Conservation (phyloP, 192 early-diverging fungal species). For the Backusella liffmaniae region DNA sequence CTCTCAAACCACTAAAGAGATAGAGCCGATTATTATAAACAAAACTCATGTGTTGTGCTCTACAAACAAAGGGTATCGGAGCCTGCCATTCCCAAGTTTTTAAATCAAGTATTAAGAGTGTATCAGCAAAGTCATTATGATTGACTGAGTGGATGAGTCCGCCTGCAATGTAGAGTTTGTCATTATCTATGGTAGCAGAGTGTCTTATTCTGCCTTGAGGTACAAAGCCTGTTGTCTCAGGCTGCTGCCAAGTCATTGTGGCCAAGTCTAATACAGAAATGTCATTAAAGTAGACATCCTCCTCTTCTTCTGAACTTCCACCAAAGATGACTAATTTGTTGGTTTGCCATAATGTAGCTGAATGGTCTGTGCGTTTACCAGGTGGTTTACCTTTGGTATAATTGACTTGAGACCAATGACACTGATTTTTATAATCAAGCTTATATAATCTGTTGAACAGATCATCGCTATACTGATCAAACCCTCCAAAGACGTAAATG, state of each 20-base stretch:
- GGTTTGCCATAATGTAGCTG: slow-evolving; percentile 54
- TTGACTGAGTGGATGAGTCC: slow-evolving; percentile 27
- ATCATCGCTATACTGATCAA: slow-evolving; percentile 65
- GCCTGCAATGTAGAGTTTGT: slow-evolving; percentile 66
- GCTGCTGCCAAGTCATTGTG: slow-evolving; percentile 60
- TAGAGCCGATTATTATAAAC: slow-evolving; percentile 53
- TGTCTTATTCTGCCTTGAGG: slow-evolving; percentile 57
- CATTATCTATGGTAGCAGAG: slow-evolving; percentile 57
- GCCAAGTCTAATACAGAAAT: slow-evolving; percentile 57
- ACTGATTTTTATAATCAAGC: slow-evolving; percentile 41
- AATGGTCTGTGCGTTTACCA: slow-evolving; percentile 62
- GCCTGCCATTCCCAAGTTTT: slow-evolving; percentile 55
- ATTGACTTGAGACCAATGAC: slow-evolving; percentile 49
- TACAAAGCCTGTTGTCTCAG: slow-evolving; percentile 43
- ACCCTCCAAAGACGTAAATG: slow-evolving; percentile 62
- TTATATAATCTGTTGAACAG: slow-evolving; percentile 64
- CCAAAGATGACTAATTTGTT: slow-evolving; percentile 66
- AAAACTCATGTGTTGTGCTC: slow-evolving; percentile 58
- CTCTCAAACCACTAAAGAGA: slow-evolving; percentile 58
- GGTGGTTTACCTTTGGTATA: slow-evolving; percentile 45
- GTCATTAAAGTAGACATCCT: slow-evolving; percentile 54
- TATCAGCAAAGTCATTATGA: slow-evolving; percentile 30
- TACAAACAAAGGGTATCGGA: slow-evolving; percentile 49
- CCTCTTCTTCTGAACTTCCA: slow-evolving; percentile 45
- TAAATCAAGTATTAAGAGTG: slow-evolving; percentile 50